These are phyloP conservation scores for Curvularia hawaiiensis DNA, from an alignment of 2,329 filamentous ascomycete species.

Conservation along the genomic window DNA sequence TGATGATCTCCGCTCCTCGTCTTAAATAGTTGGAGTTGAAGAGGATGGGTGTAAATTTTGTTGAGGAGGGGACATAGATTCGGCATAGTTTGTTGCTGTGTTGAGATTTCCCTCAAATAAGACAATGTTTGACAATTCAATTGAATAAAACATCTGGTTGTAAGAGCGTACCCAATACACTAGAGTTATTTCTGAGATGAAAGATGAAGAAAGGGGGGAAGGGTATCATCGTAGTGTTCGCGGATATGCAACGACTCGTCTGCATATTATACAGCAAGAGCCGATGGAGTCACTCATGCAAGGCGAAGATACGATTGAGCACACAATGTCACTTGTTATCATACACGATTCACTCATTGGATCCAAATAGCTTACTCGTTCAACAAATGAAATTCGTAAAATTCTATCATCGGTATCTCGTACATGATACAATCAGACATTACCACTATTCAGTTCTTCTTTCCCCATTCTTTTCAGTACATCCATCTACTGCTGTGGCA, in stretches of 20 bases:
- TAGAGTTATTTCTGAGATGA: too few species aligned
- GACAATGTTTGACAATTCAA: not conserved
- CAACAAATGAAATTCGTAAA: constrained; percentile 6
- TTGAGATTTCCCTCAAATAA: not conserved
- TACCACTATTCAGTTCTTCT: not conserved
- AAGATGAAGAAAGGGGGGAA: too few species aligned
- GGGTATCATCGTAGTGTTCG: too few species aligned
- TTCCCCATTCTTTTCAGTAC: not conserved
- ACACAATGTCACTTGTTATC: not conserved
- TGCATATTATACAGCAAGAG: not conserved
- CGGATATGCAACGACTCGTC: too few species aligned
- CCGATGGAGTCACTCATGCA: not conserved
- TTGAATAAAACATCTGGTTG: not conserved
- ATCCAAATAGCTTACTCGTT: not conserved
- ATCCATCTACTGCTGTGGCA: constrained; percentile 30
- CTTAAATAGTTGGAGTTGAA: not conserved
- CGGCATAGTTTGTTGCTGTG: not conserved
- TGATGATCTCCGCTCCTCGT: too few species aligned
- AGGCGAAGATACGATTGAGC: not conserved
- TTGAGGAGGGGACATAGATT: too few species aligned
- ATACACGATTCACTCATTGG: not conserved
- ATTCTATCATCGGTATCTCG: not conserved
- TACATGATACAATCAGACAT: not conserved
- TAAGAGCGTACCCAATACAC: not conserved
- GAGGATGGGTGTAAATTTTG: too few species aligned